A percentile compares a stretch with the other conserved stretches of the same genome.
These are phyloP conservation scores for Fusarium tupiense DNA, from an alignment of 2,329 filamentous ascomycete genomes.

Conservation along the genomic window DNA sequence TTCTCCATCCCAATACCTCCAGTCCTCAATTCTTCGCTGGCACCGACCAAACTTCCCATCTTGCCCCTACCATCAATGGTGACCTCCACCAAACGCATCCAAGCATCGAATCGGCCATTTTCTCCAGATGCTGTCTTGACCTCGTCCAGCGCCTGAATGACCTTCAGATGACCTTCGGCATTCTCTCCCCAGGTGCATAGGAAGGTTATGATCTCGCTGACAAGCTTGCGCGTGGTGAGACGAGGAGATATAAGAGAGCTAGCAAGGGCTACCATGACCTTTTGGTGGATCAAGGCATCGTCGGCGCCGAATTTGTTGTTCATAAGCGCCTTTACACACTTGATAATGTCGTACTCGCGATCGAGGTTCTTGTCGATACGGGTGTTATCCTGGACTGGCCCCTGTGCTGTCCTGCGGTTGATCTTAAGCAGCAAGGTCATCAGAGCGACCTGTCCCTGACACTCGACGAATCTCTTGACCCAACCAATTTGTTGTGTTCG, in stretches of 20 bases:
- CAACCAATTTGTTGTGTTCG: constrained; percentile 97
- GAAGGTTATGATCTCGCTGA: constrained; percentile 96
- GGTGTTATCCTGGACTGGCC: constrained; percentile 69
- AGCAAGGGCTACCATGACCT: constrained; percentile 87
- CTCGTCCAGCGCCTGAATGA: constrained; percentile 91
- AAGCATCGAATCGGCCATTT: constrained; percentile 95
- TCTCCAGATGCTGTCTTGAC: constrained; percentile 89
- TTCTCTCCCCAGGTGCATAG: constrained; percentile 90
- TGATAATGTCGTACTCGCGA: constrained; percentile 95
- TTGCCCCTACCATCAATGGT: constrained; percentile 97
- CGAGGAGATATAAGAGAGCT: constrained; percentile 89
- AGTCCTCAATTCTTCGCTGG: constrained; percentile 93
- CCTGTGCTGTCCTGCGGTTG: constrained; percentile 83
- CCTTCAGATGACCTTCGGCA: constrained; percentile 89
- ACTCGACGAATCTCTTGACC: constrained; percentile 97
- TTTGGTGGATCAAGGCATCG: constrained; percentile 89
- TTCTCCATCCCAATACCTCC: constrained; percentile 99
- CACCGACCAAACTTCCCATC: constrained; percentile 97
- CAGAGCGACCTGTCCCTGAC: constrained; percentile 94
- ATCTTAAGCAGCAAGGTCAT: constrained; percentile 94
- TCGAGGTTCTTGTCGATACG: constrained; percentile 82
- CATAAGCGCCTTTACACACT: constrained; percentile 96
- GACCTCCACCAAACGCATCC: constrained; percentile 98
- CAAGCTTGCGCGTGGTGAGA: constrained; percentile 90
- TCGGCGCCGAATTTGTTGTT: constrained; percentile 99